phyloP scores from a whole-genome alignment of 805 yeast genomes.

The Wickerhamomyces pijperi region DNA sequence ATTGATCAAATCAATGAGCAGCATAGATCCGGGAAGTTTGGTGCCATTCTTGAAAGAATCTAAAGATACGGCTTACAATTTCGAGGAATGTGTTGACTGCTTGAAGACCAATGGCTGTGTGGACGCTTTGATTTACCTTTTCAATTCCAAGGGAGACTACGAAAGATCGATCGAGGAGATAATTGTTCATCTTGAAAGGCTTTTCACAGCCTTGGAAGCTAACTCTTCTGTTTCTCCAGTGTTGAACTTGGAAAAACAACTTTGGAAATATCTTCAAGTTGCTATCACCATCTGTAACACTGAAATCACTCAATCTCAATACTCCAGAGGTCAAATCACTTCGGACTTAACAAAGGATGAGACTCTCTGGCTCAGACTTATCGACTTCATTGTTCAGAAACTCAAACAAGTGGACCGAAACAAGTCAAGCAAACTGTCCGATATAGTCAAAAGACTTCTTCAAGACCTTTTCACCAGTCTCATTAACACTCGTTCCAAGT shows the following conservation, averaged over 20 bases:
- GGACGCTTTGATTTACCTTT: constrained; percentile 15
- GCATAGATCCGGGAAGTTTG: constrained; percentile 9
- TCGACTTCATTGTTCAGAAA: constrained; percentile 27
- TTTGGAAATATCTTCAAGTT: constrained; percentile 24
- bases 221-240: too few relatives aligned
- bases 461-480: constrained; percentile 32
- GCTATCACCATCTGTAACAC: constrained; percentile 23
- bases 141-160: constrained; percentile 6
- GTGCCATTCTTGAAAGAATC: constrained; percentile 13
- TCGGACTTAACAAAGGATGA: constrained; percentile 20
- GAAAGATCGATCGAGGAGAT: constrained; percentile 17
- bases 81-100: constrained; percentile 14
- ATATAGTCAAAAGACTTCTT: constrained; percentile 25
- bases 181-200: constrained; percentile 4
- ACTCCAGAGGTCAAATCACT: neutral
- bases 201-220: neutral
- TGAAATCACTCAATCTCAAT: constrained; percentile 5
- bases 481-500: constrained; percentile 21
- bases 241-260: constrained; percentile 15
- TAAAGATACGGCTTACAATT: constrained; percentile 12
- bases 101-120: constrained; percentile 14
- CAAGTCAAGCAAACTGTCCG: constrained; percentile 14
- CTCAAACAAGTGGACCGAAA: constrained; percentile 20
- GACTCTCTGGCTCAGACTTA: constrained; percentile 26
- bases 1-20: constrained; percentile 10